Base-by-base conservation (phyloP, 495 filamentous ascomycete genomes). In the Podospora pseudoanserina region DNA sequence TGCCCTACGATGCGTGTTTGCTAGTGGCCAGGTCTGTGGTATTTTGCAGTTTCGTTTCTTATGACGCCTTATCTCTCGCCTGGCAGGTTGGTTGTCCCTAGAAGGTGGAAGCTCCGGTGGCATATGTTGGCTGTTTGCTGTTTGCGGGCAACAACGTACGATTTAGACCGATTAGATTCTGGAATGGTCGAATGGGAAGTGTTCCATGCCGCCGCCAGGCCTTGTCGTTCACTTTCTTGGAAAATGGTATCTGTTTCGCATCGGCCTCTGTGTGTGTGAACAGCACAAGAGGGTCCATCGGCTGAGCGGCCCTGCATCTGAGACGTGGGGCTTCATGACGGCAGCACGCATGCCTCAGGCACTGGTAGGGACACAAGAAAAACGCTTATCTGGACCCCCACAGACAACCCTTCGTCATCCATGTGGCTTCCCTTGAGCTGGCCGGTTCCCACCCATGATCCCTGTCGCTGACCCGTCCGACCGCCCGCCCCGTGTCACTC, bases 311-410 rank as follows among this genome's bases (percentile, higher is more conserved):
- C 66, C 69, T 73, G 60, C 56, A n/a, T 59, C 20, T 71, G 66
- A 63, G 58, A 68, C 30, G 54, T 49, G 6, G 30, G 60, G 18
- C 19, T 59, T 20, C 26, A 59, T 27, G 26, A 32, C 18, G 9
- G 27, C 60, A 28, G 16, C 60, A 62, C 18, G 27, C 27, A n/a
- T 28, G 30, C 23, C 23, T 62, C 9, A 4, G 54, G 32, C 49
- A 32, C 2, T n/a, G 19, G n/a, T 7, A 18, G 30, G 56, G 67
- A 68, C 71, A 71, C 61, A 74, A 70, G 19, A 39, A 18, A 66
- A 77, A 70, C 57, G 58, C 75, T 77, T 77, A 77, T 77, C 75
- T 73, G 72, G 71, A 77, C 75, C 75, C 75, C 75, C 75, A 75
- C 74, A 73, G 64, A 7, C 60, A 18, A 9, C 68, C 67, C 59